These are phyloP conservation scores for Phytophthora kernoviae DNA, from an alignment of 352 stramenopile genomes.

Conservation along the genomic window DNA sequence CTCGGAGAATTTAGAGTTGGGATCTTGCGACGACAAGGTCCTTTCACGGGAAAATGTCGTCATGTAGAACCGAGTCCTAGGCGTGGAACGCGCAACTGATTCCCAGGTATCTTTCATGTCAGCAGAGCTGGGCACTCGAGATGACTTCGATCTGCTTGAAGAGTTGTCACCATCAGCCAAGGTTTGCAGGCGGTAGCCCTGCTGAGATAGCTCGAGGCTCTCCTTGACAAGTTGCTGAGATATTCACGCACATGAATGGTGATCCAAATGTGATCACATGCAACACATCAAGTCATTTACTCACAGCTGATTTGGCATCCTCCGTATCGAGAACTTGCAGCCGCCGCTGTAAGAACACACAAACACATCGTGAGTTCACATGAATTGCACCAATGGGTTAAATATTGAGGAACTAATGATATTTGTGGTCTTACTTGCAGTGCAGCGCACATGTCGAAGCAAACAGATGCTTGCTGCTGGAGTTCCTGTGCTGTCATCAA, in stretches of 20 bases:
- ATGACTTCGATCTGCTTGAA: slow-evolving; percentile 18
- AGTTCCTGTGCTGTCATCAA: slow-evolving; percentile 33
- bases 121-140: slow-evolving; percentile 21
- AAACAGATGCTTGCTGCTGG: slow-evolving; percentile 26
- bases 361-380: not conserved
- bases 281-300: slow-evolving; percentile 2
- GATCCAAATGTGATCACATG: not conserved
- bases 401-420: not conserved
- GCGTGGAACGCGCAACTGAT: slow-evolving; percentile 4
- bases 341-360: slow-evolving; percentile 16
- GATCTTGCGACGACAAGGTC: slow-evolving; percentile 7
- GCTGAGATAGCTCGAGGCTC: slow-evolving; percentile 50
- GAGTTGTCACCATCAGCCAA: slow-evolving; percentile 31
- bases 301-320: slow-evolving; percentile 22
- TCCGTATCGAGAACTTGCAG: slow-evolving; percentile 20
- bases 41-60: slow-evolving; percentile 38
- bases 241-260: slow-evolving; percentile 1
- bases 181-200: slow-evolving; percentile 56
- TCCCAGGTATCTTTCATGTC: slow-evolving; percentile 10
- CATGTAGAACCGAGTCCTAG: slow-evolving; percentile 46
- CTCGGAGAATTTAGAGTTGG: slow-evolving; percentile 31
- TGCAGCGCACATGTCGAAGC: slow-evolving; percentile 40
- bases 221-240: slow-evolving; percentile 42
- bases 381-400: not conserved
- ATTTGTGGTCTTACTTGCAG: slow-evolving; percentile 37